Evolutionary conservation across 179 eudicot genomes (phyloP).

Genomic region (Carnegiea gigantea): DNA sequence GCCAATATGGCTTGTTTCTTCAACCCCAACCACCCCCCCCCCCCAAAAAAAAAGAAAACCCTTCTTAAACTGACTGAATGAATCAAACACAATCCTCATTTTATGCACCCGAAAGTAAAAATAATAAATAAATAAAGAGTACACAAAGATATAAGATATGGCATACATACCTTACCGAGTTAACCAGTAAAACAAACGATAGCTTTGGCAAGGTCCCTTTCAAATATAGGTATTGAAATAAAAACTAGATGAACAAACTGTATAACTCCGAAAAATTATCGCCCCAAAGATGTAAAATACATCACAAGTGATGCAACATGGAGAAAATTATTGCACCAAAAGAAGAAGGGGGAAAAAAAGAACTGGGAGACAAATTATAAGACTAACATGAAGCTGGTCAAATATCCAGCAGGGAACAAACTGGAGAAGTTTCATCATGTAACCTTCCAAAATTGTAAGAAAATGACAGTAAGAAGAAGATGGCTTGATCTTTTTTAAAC

Average conservation of each 20-base stretch:
- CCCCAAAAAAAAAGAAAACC: too few relatives aligned
- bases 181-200: background rate
- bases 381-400: background rate
- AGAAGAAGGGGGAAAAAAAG: too few relatives aligned
- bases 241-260: background rate
- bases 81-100: too few relatives aligned
- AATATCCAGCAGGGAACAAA: background rate
- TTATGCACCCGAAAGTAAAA: too few relatives aligned
- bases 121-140: too few relatives aligned
- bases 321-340: background rate
- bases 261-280: background rate
- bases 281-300: background rate
- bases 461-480: background rate
- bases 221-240: background rate
- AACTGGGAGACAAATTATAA: background rate
- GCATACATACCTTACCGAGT: background rate
- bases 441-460: slow-evolving; percentile 1
- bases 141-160: too few relatives aligned
- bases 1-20: too few relatives aligned
- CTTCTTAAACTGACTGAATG: too few relatives aligned
- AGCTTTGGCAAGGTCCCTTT: background rate
- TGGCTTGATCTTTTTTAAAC: background rate
- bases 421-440: background rate
- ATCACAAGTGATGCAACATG: background rate
- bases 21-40: too few relatives aligned